Evolutionary conservation across 2,329 filamentous ascomycete genomes (phyloP).

Genomic region (Claviceps sp.): DNA sequence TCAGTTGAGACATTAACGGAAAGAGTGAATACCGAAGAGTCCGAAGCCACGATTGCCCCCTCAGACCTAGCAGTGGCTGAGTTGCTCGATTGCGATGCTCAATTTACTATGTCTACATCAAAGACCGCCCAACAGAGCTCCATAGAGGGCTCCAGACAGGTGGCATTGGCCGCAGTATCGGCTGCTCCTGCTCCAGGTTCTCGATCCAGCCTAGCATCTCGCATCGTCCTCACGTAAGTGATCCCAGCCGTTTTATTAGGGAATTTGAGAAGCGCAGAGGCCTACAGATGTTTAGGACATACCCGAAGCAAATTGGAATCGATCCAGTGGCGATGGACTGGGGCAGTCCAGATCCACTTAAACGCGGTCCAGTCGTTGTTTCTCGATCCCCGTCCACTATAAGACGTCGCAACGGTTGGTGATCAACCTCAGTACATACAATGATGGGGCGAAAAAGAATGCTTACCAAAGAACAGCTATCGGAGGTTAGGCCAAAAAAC

Average conservation of each 20-base stretch:
- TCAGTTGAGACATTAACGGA: slow-evolving; percentile 27
- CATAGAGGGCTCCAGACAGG: background rate
- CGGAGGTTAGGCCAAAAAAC: slow-evolving; percentile 33
- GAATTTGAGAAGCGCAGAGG: background rate
- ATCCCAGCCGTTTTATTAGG: background rate
- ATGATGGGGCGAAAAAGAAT: background rate
- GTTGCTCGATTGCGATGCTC: background rate
- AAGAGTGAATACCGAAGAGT: slow-evolving; percentile 11
- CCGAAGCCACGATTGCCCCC: slow-evolving; percentile 4
- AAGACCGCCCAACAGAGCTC: background rate
- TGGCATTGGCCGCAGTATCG: background rate
- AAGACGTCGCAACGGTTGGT: slow-evolving; percentile 63
- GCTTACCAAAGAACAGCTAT: slow-evolving; percentile 27
- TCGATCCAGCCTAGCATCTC: slow-evolving; percentile 35
- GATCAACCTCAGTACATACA: background rate
- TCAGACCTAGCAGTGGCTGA: background rate
- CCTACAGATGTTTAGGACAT: slow-evolving; percentile 41
- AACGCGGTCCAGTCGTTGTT: slow-evolving; percentile 79
- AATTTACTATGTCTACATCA: background rate
- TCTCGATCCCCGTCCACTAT: slow-evolving; percentile 65
- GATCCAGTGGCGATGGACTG: slow-evolving; percentile 81
- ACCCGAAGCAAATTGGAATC: slow-evolving; percentile 87
- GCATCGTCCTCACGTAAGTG: slow-evolving; percentile 41
- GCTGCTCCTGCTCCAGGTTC: slow-evolving; percentile 15
- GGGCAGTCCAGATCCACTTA: slow-evolving; percentile 62